These are phyloP conservation scores for Ophiostoma perfectum DNA, from an alignment of 2,329 filamentous ascomycete genomes.

Conservation along the genomic window DNA sequence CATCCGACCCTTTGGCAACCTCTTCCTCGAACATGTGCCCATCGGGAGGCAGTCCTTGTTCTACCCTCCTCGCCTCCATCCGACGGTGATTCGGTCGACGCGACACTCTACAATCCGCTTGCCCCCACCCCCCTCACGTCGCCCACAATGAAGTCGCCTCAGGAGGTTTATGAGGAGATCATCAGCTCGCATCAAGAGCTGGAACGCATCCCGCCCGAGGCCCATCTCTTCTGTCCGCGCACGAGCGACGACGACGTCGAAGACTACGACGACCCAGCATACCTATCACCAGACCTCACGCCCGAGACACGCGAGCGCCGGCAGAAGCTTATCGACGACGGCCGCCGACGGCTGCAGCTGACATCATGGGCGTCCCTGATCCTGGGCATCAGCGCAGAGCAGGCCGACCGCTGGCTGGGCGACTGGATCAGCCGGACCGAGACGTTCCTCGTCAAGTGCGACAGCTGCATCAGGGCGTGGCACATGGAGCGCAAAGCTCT, in stretches of 20 bases:
- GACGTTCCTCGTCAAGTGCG: conserved; percentile 56
- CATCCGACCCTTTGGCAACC: neutral
- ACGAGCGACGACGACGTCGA: conserved; percentile 56
- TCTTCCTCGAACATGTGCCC: conserved; percentile 18
- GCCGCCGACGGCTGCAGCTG: conserved; percentile 51
- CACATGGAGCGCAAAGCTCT: conserved; percentile 62
- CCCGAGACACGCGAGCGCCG: conserved; percentile 44
- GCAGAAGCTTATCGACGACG: conserved; percentile 47
- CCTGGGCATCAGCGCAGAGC: conserved; percentile 59
- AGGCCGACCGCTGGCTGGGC: conserved; percentile 53
- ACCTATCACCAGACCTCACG: conserved; percentile 42
- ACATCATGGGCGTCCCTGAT: conserved; percentile 65
- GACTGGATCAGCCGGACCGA: conserved; percentile 56
- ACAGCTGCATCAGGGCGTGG: conserved; percentile 68
- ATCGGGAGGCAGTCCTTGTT: conserved; percentile 17
- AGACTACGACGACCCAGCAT: conserved; percentile 55
- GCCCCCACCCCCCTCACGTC: neutral
- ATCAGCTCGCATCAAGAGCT: conserved; percentile 42
- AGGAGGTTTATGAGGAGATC: conserved; percentile 38
- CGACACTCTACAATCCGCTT: neutral
- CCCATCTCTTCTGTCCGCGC: conserved; percentile 65
- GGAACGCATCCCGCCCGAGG: conserved; percentile 41
- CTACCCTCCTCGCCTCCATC: neutral
- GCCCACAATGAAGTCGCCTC: conserved; percentile 34
- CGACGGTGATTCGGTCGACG: conserved; percentile 13